Evolutionary conservation across 306 rosid species (phyloP), one percentile per base, ranked within the genome.

Genomic region (Gillenia trifoliata): DNA sequence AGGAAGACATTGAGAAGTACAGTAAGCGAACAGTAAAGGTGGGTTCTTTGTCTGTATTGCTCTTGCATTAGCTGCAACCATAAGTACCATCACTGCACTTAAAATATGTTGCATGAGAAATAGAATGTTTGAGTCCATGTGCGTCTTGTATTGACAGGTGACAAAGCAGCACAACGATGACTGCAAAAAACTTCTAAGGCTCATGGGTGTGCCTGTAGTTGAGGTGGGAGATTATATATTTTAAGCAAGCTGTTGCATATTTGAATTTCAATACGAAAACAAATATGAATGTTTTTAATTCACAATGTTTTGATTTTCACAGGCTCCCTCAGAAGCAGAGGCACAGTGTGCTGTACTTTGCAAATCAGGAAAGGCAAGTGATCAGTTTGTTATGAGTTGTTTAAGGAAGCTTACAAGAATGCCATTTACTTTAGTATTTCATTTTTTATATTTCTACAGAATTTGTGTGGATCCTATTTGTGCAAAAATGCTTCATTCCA

Each of bases 241-340:
- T 25, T 34, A 70, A 79, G 66, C 62, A 33, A 69, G 55, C 65
- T 33, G 20, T 25, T 41, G 19, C 61, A 11, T 13, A 26, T 34
- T 17, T 30, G 59, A 17, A 38, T 54, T 31, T 38, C 22, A 69
- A n/a, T 61, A 50, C 26, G 11, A 25, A 36, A 61, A 17, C 40
- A 25, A 19, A 76, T 64, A 15, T 38, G n/a, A 57, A 25, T 34
- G 40, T 20, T 71, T 66, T 16, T 19, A n/a, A 33, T 68, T 71
- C 71, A 76, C 34, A 19, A 50, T 3, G 6, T 28, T 47, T 84
- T 81, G 77, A 68, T 65, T 83, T 81, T 76, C 66, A 66, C 88
- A 91, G 97, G 98, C 98, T 74, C 97, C 97, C 57, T 94, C 98
- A 10, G 98, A 94, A 87, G 98, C 98, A 50, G 98, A 94, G 86